A percentile compares a stretch with the other conserved stretches of the same genome.
phyloP scores from a whole-genome alignment of 345 rosid species.

The Cochlearia excelsa region DNA sequence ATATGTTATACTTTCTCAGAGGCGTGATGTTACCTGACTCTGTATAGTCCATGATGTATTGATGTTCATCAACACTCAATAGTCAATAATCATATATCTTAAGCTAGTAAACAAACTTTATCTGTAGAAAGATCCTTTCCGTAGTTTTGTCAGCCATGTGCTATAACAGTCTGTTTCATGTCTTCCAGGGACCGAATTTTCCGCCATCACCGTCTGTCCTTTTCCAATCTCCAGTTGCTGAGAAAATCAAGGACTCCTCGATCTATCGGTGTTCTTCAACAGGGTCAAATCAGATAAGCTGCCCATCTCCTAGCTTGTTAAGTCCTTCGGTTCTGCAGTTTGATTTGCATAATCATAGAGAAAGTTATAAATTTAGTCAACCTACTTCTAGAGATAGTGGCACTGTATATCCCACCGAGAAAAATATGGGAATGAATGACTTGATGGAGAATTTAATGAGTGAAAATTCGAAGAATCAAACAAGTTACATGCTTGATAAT shows the following conservation, averaged over 20 bases:
- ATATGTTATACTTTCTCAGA: not conserved
- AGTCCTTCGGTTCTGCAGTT: constrained; percentile 57
- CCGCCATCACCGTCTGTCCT: constrained; percentile 45
- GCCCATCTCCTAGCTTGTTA: constrained; percentile 70
- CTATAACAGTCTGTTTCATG: constrained; percentile 25
- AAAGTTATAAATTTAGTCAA: constrained; percentile 48
- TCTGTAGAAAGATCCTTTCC: constrained; percentile 13
- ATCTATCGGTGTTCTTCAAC: constrained; percentile 63
- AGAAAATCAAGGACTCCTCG: constrained; percentile 52
- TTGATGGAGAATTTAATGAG: constrained; percentile 56
- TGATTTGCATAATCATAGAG: constrained; percentile 48
- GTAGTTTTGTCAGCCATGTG: constrained; percentile 2
- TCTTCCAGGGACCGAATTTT: constrained; percentile 57
- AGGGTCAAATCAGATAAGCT: constrained; percentile 71
- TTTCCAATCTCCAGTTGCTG: constrained; percentile 46
- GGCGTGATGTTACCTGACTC: constrained; percentile 7
- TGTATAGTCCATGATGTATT: constrained; percentile 15
- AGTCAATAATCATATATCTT: constrained; percentile 6
- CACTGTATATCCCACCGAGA: constrained; percentile 48
- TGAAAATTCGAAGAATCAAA: constrained; percentile 51
- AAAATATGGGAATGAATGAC: constrained; percentile 49
- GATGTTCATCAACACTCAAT: constrained; percentile 13
- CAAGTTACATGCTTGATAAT: constrained; percentile 40
- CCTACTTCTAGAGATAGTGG: constrained; percentile 47
- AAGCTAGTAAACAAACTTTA: constrained; percentile 21